These are phyloP conservation scores for Penicillium palitans DNA, from an alignment of 2,329 filamentous ascomycete species.

Conservation along the genomic window DNA sequence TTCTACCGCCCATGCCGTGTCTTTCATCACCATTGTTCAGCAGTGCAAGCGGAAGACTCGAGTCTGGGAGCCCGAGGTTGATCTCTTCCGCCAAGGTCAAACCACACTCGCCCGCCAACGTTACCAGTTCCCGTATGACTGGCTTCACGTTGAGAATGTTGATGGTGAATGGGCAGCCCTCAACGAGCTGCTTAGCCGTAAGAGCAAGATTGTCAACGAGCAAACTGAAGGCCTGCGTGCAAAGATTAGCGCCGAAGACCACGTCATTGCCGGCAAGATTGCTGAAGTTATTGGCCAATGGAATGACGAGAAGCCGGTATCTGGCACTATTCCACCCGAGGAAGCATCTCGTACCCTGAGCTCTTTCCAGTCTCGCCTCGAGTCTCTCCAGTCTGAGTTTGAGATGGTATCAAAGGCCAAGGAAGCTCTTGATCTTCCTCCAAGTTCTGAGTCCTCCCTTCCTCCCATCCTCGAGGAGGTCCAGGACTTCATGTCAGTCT, in stretches of 20 bases:
- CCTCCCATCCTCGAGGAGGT: constrained; percentile 90
- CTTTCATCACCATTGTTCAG: constrained; percentile 97
- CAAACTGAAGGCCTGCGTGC: constrained; percentile 92
- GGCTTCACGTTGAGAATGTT: constrained; percentile 94
- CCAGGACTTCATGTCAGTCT: constrained; percentile 97
- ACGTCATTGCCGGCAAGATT: constrained; percentile 85
- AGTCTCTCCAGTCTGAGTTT: constrained; percentile 79
- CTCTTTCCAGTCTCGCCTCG: constrained; percentile 81
- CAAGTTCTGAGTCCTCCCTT: constrained; percentile 76
- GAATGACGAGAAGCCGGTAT: constrained; percentile 96
- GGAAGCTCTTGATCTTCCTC: constrained; percentile 87
- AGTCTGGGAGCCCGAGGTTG: constrained; percentile 91
- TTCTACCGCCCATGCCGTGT: constrained; percentile 93
- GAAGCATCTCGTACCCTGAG: constrained; percentile 79
- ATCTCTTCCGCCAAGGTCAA: constrained; percentile 93
- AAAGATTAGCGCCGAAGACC: constrained; percentile 93
- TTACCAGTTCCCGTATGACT: constrained; percentile 90
- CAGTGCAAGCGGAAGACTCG: constrained; percentile 93
- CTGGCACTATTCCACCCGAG: constrained; percentile 86
- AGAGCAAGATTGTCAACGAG: constrained; percentile 92
- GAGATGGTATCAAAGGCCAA: constrained; percentile 96
- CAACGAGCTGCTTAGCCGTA: constrained; percentile 86
- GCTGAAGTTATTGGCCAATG: constrained; percentile 80
- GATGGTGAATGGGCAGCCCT: constrained; percentile 94
- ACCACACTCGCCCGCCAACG: constrained; percentile 87